These are phyloP conservation scores for Astrephomene gubernaculifera DNA, from an alignment of 139 green algal species.

Conservation along the genomic window DNA sequence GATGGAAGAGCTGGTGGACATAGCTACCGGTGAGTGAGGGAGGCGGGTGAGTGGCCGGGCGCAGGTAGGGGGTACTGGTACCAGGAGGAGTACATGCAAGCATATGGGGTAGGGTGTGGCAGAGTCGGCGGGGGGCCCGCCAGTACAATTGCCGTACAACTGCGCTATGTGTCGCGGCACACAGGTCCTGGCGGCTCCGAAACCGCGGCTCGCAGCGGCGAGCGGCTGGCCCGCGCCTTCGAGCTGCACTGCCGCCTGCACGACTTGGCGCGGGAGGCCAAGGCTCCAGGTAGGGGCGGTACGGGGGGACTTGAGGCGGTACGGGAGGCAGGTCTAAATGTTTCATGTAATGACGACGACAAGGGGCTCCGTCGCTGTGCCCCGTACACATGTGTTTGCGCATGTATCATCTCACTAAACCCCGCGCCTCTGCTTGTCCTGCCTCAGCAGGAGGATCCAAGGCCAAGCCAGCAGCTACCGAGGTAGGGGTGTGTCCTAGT, in stretches of 20 bases:
- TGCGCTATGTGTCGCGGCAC: no score
- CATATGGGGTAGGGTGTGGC: no score
- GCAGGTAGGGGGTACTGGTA: background rate
- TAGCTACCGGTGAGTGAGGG: constrained; percentile 30
- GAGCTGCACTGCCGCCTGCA: constrained; percentile 53
- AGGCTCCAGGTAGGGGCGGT: background rate
- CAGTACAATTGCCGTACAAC: no score
- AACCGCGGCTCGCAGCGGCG: constrained; percentile 12
- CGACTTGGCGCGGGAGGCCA: constrained; percentile 47
- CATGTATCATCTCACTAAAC: no score
- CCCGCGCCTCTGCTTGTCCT: no score
- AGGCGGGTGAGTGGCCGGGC: no score
- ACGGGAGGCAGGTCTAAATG: background rate
- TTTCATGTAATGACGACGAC: background rate
- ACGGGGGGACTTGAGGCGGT: no score
- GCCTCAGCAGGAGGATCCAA: background rate
- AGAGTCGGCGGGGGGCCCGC: no score
- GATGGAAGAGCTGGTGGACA: constrained; percentile 63
- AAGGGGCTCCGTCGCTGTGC: no score
- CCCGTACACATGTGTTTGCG: no score
- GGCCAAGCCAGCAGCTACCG: background rate
- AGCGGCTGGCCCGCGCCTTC: constrained; percentile 45
- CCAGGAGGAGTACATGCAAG: no score
- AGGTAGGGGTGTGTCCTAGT: background rate
- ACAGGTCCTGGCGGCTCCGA: background rate